phyloP scores from a whole-genome alignment of 192 early-diverging fungal genomes.

The Oehlia diaphana region DNA sequence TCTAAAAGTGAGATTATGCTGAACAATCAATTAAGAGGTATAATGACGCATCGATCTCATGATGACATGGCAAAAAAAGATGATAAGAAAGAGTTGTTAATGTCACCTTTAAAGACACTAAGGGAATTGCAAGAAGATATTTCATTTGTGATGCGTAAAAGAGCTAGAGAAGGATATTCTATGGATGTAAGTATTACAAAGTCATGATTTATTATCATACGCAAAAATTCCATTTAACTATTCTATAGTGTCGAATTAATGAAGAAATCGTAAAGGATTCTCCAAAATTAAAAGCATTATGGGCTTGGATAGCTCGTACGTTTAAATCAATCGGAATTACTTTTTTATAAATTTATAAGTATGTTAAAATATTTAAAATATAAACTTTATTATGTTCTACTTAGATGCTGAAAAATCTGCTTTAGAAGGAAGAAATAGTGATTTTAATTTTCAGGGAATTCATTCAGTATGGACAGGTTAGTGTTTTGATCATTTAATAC shows the following conservation, averaged over 20 bases:
- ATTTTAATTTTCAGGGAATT: constrained; percentile 58
- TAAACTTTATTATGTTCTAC: not conserved
- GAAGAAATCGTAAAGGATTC: constrained; percentile 51
- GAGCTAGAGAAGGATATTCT: constrained; percentile 76
- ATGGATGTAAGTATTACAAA: constrained; percentile 60
- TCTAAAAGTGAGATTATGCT: not conserved
- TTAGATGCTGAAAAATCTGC: constrained; percentile 45
- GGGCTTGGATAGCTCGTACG: constrained; percentile 52
- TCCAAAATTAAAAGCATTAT: constrained; percentile 47
- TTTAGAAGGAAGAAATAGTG: constrained; percentile 42
- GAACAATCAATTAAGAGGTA: constrained; percentile 16
- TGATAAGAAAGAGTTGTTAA: not conserved
- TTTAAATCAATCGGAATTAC: constrained; percentile 23
- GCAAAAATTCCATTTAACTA: not conserved
- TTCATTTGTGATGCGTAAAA: constrained; percentile 75
- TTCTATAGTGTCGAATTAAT: constrained; percentile 44
- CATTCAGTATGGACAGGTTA: constrained; percentile 44
- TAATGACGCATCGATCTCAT: constrained; percentile 1
- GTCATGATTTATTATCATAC: constrained; percentile 36
- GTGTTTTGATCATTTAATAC: not conserved
- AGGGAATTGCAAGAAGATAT: constrained; percentile 60
- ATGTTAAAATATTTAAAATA: not conserved
- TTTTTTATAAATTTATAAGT: not conserved
- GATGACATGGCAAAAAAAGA: constrained; percentile 31
- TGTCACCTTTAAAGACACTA: not conserved